phyloP scores from a whole-genome alignment of 306 rosid species.

The Hippophae rhamnoides region DNA sequence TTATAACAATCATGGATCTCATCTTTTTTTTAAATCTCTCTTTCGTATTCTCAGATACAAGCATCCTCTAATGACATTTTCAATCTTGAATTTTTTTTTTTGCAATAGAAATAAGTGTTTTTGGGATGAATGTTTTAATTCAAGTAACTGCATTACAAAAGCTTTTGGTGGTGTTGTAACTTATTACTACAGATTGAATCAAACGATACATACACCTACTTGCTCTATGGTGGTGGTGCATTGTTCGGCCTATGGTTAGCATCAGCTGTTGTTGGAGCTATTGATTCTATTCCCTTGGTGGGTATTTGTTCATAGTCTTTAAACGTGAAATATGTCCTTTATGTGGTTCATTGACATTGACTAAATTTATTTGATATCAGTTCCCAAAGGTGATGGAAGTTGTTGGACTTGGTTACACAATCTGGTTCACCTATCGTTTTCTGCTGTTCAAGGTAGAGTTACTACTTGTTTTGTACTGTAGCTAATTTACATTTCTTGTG shows the following conservation, averaged over 20 bases:
- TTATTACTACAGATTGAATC: slow-evolving; percentile 40
- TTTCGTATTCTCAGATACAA: too few species aligned
- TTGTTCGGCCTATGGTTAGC: slow-evolving; percentile 48
- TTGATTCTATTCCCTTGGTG: slow-evolving; percentile 85
- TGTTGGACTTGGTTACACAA: slow-evolving; percentile 67
- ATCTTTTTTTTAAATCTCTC: too few species aligned
- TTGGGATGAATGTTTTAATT: not conserved
- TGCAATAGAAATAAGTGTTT: not conserved
- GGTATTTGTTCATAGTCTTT: slow-evolving; percentile 13
- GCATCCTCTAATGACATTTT: too few species aligned
- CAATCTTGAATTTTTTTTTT: too few species aligned
- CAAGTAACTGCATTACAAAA: not conserved
- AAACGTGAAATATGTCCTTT: not conserved
- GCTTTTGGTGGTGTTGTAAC: not conserved
- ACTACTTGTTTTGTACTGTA: not conserved
- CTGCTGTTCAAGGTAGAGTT: slow-evolving; percentile 64
- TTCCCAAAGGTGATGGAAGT: slow-evolving; percentile 83
- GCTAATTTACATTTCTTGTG: not conserved
- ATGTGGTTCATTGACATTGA: not conserved
- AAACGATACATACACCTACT: slow-evolving; percentile 26
- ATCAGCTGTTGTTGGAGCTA: slow-evolving; percentile 64
- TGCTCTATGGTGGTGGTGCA: slow-evolving; percentile 47
- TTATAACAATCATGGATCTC: too few species aligned
- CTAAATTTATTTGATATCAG: slow-evolving; percentile 21
- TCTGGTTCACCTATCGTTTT: slow-evolving; percentile 79